Conservation (phyloP, 768 basidiomycete genomes). For the Suillus subalutaceus region DNA sequence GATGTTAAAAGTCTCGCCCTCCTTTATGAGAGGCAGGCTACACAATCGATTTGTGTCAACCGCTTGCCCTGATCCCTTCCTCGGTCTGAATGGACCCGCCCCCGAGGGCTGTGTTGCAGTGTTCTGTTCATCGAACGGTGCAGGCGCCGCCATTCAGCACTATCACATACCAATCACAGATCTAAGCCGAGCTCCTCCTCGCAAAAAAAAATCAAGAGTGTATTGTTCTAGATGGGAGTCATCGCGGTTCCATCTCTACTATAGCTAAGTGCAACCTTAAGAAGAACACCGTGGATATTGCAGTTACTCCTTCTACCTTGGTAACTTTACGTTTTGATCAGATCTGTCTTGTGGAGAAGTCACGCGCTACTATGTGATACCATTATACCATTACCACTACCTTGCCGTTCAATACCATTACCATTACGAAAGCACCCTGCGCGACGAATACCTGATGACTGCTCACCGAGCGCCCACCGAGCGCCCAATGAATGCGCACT, state of each 20-base stretch:
- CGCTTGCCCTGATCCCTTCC: neutral
- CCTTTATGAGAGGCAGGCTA: neutral
- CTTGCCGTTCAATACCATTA: neutral
- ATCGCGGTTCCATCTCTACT: neutral
- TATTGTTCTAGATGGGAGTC: neutral
- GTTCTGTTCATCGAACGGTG: too few species aligned
- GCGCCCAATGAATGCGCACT: too few species aligned
- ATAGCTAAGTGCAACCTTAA: neutral
- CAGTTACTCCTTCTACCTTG: neutral
- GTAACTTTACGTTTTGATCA: neutral
- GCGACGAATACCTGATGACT: too few species aligned
- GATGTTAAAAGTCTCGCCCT: neutral
- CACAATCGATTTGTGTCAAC: neutral
- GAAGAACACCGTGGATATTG: neutral
- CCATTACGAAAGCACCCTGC: too few species aligned
- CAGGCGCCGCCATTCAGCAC: too few species aligned
- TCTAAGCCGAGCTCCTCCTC: neutral
- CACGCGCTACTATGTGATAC: neutral
- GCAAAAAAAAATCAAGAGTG: neutral
- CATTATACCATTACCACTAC: neutral
- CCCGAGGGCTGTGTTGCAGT: too few species aligned
- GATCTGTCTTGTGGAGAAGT: neutral
- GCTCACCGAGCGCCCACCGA: too few species aligned
- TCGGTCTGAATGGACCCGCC: too few species aligned
- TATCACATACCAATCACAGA: neutral